Evolutionary conservation across 1,284 basidiomycete species (phyloP).

Genomic region (Fomitopsis pinicola): DNA sequence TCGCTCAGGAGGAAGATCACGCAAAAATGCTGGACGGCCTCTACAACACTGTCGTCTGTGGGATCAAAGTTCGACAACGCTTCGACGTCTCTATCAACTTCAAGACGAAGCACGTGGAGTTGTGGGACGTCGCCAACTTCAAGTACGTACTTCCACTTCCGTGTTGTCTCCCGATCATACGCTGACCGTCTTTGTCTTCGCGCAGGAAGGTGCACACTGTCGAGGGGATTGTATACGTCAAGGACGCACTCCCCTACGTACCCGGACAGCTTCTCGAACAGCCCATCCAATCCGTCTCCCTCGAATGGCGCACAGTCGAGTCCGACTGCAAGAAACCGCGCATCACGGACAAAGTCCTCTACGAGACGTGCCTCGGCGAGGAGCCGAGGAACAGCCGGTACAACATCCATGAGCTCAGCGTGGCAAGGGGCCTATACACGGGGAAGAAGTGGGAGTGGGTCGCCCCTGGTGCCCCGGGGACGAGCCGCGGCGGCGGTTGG

Average conservation of each 20-base stretch:
- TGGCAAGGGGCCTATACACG: conserved; percentile 11
- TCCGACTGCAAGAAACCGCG: no score
- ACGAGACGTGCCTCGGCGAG: not conserved
- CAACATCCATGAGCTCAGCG: not conserved
- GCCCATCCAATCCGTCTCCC: conserved; percentile 10
- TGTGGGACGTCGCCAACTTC: conserved; percentile 4
- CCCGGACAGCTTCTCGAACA: conserved; percentile 8
- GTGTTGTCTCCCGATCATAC: not conserved
- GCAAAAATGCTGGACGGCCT: no score
- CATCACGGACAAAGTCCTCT: not conserved
- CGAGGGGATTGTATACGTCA: conserved; percentile 12
- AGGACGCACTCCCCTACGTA: conserved; percentile 11
- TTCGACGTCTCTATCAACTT: conserved; percentile 3
- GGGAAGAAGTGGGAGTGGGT: conserved; percentile 9
- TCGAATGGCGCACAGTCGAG: conserved; percentile 13
- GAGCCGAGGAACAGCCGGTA: not conserved
- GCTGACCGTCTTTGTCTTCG: not conserved
- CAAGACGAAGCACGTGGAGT: not conserved
- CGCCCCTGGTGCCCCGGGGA: conserved; percentile 4
- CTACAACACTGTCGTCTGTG: not conserved
- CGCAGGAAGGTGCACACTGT: conserved; percentile 13
- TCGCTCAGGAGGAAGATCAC: no score
- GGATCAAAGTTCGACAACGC: not conserved
- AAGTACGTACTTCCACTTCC: not conserved
- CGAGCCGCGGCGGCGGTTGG: conserved; percentile 12